phyloP scores from a whole-genome alignment of 2,329 filamentous ascomycete genomes.

The Cladosporium sp. region DNA sequence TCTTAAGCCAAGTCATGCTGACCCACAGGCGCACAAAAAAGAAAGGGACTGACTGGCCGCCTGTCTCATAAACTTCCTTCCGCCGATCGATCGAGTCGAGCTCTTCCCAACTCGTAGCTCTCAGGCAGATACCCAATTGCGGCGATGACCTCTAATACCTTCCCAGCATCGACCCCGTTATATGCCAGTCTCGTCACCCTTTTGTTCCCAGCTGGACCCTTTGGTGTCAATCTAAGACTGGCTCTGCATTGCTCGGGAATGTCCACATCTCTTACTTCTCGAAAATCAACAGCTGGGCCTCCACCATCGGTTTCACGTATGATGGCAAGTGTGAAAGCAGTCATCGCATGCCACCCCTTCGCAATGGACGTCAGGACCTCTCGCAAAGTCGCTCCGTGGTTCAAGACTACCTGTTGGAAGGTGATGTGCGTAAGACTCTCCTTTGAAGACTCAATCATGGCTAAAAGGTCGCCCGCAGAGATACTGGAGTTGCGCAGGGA shows the following conservation, averaged over 20 bases:
- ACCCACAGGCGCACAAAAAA: neutral
- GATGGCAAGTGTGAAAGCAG: neutral
- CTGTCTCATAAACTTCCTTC: neutral
- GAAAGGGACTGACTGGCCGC: neutral
- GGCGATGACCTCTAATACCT: neutral
- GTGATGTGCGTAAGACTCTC: neutral
- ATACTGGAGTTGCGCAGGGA: neutral
- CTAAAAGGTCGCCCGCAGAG: neutral
- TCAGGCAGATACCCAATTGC: neutral
- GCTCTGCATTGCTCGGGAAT: neutral
- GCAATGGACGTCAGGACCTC: constrained; percentile 4
- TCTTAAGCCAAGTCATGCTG: neutral
- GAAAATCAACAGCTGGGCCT: neutral
- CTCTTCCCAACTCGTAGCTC: neutral
- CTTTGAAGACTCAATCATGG: constrained; percentile 1
- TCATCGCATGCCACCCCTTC: neutral
- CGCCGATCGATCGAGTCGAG: neutral
- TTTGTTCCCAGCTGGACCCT: neutral
- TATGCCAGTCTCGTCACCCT: neutral
- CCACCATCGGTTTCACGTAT: neutral
- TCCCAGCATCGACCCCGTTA: neutral
- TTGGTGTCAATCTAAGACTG: neutral
- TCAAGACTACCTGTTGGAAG: neutral
- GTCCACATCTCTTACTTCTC: neutral
- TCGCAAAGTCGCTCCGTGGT: neutral